Evolutionary conservation across 257 asterid species (phyloP).

Genomic region (Nicotiana tomentosiformis): DNA sequence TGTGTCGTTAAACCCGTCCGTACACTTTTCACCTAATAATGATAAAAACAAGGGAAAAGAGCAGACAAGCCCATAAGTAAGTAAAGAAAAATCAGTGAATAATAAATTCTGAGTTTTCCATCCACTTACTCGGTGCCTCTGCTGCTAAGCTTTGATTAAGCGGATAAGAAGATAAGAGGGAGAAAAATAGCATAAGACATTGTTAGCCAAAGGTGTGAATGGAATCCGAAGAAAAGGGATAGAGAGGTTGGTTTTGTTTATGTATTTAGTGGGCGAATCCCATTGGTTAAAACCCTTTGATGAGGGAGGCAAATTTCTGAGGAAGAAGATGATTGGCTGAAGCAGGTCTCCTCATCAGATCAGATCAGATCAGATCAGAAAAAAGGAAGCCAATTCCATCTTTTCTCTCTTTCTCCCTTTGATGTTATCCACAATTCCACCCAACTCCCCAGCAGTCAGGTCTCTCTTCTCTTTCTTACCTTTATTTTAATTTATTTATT

Average conservation of each 20-base stretch:
- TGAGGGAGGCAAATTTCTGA: slow-evolving; percentile 6
- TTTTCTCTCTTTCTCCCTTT: neutral
- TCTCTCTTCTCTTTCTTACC: slow-evolving; percentile 20
- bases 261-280: neutral
- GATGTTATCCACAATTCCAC: slow-evolving; percentile 24
- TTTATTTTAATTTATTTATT: neutral
- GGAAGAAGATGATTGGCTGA: slow-evolving; percentile 27
- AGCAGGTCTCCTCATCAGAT: slow-evolving; percentile 25
- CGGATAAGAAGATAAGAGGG: neutral
- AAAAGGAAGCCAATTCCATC: slow-evolving; percentile 20
- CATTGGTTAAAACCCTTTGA: slow-evolving; percentile 18
- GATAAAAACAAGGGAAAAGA: neutral
- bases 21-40: neutral
- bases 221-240: slow-evolving; percentile 14
- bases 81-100: neutral
- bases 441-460: slow-evolving; percentile 11
- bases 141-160: neutral
- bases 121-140: neutral
- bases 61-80: neutral
- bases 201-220: slow-evolving; percentile 12
- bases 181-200: neutral
- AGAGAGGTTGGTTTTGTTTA: neutral
- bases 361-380: slow-evolving; percentile 3
- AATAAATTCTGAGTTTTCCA: neutral
- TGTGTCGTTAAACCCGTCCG: no score